These are phyloP conservation scores for Trypanosoma scelopori DNA, from an alignment of 208 protist genomes.

Conservation along the genomic window DNA sequence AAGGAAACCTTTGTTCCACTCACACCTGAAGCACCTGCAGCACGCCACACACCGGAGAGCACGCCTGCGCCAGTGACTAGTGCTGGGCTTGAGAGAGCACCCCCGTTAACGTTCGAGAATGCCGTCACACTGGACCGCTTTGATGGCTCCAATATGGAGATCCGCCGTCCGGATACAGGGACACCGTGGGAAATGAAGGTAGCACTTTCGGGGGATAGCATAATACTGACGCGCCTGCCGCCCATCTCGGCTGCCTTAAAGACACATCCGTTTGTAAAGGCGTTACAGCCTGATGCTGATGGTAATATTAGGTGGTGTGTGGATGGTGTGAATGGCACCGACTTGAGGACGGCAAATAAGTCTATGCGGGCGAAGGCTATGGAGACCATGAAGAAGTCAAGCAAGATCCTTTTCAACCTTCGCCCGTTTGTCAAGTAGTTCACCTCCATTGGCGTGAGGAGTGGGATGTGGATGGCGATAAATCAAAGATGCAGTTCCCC, in stretches of 20 bases:
- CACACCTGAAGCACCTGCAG: background rate
- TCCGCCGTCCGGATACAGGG: constrained; percentile 29
- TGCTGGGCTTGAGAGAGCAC: constrained; percentile 26
- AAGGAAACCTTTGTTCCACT: constrained; percentile 6
- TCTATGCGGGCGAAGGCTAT: constrained; percentile 34
- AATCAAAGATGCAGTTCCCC: background rate
- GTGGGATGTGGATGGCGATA: background rate
- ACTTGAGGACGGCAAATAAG: constrained; percentile 37
- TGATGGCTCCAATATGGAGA: constrained; percentile 34
- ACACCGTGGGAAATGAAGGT: constrained; percentile 56
- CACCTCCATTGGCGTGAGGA: background rate
- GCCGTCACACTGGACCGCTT: constrained; percentile 32
- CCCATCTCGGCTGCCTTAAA: constrained; percentile 29
- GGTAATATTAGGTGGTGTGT: constrained; percentile 52
- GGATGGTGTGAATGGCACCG: constrained; percentile 59
- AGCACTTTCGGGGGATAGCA: constrained; percentile 36
- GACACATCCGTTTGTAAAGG: constrained; percentile 46
- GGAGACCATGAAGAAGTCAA: constrained; percentile 45
- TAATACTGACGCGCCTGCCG: constrained; percentile 50
- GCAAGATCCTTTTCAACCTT: constrained; percentile 26
- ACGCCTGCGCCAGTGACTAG: background rate
- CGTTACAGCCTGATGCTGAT: constrained; percentile 31
- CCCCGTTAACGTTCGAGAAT: constrained; percentile 35
- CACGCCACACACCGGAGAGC: background rate
- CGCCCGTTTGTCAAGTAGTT: constrained; percentile 17